Conservation (phyloP, 2,329 filamentous ascomycete genomes). For the Metarhizium humberi region DNA sequence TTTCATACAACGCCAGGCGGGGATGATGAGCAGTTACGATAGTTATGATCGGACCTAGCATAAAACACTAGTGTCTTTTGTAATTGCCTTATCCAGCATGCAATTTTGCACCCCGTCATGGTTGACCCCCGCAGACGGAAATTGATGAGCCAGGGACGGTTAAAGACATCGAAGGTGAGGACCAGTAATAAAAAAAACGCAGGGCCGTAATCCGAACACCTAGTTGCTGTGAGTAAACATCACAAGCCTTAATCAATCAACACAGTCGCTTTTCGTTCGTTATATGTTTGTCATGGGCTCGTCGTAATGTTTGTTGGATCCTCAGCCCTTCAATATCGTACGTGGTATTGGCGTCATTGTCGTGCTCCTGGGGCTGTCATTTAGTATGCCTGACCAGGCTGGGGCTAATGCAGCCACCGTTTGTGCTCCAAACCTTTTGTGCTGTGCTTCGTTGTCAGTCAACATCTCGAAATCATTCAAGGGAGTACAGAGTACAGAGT, state of each 20-base stretch:
- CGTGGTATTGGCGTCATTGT: neutral
- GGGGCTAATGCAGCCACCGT: conserved; percentile 1
- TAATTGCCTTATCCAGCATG: neutral
- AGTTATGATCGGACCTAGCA: neutral
- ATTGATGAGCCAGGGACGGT: neutral
- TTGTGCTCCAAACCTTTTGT: neutral
- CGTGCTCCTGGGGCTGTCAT: neutral
- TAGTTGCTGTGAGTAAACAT: neutral
- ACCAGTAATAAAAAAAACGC: neutral
- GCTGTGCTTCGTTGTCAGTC: neutral
- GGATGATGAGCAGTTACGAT: neutral
- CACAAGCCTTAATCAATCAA: neutral
- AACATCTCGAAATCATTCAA: too few relatives aligned
- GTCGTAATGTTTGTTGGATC: neutral
- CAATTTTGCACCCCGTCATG: neutral
- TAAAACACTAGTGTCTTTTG: neutral
- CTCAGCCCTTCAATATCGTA: neutral
- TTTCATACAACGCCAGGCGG: neutral
- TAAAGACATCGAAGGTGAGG: neutral
- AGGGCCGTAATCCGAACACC: too few relatives aligned
- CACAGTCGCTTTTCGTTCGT: neutral
- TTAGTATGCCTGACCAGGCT: neutral
- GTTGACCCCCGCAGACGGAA: neutral
- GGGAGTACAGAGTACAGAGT: too few relatives aligned
- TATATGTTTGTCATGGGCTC: neutral